A percentile compares a stretch with the other conserved stretches of the same genome.
phyloP scores from a whole-genome alignment of 23 red algal species.

The Gracilariopsis chorda region DNA sequence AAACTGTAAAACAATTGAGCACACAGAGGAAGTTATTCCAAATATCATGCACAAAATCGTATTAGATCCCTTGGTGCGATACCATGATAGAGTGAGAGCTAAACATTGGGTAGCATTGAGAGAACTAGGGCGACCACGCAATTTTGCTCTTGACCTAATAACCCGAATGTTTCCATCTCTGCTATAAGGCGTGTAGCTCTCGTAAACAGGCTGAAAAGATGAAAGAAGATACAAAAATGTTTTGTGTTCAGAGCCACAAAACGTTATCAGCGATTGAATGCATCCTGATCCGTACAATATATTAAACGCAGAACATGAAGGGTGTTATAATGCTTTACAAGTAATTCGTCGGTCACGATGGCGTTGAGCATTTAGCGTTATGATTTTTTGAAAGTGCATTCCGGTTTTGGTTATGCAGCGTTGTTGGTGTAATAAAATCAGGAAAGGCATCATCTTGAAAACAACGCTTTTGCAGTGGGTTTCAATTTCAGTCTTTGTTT shows the following conservation, averaged over 20 bases:
- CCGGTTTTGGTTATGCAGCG: no score
- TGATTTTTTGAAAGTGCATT: not conserved
- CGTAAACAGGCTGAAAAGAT: constrained; percentile 1
- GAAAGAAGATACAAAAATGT: not conserved
- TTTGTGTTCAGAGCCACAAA: not conserved
- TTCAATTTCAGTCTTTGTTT: no score
- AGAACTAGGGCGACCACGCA: not conserved
- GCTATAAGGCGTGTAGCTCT: not conserved
- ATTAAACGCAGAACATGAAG: not conserved
- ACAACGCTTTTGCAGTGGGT: no score
- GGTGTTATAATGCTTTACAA: not conserved
- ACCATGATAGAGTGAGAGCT: not conserved
- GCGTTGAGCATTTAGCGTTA: not conserved
- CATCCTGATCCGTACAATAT: not conserved
- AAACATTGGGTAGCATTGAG: not conserved
- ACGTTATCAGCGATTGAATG: not conserved
- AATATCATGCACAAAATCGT: constrained; percentile 28
- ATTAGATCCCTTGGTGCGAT: not conserved
- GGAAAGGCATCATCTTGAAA: no score
- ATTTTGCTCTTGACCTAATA: not conserved
- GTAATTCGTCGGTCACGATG: not conserved
- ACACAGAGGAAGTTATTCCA: not conserved
- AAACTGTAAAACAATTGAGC: constrained; percentile 6
- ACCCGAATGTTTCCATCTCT: not conserved
- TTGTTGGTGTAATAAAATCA: no score